phyloP scores from a whole-genome alignment of 75 land plant genomes.

The Picea sitchensis region DNA sequence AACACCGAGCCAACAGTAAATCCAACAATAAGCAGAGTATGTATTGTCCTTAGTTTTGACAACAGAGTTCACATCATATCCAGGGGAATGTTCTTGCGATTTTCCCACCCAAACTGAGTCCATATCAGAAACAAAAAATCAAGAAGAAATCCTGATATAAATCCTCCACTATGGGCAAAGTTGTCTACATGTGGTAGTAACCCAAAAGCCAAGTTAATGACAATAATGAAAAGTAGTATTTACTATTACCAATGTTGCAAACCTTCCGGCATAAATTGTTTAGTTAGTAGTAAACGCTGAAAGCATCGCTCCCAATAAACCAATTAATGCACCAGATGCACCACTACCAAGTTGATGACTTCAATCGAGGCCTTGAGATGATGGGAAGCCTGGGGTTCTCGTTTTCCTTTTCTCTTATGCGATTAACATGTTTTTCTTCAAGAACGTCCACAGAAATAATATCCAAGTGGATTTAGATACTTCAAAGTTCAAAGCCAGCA shows the following conservation, averaged over 20 bases:
- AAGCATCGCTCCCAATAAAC: slow-evolving; percentile 80
- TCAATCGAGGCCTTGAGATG: too few relatives aligned
- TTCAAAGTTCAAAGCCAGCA: too few relatives aligned
- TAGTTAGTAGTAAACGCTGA: slow-evolving; percentile 92
- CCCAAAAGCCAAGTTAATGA: slow-evolving; percentile 77
- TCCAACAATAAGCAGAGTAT: slow-evolving; percentile 60
- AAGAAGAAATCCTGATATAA: slow-evolving; percentile 76
- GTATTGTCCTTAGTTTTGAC: slow-evolving; percentile 49
- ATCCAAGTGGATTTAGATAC: too few relatives aligned
- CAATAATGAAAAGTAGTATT: slow-evolving; percentile 62
- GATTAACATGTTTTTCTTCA: too few relatives aligned
- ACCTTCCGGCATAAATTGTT: slow-evolving; percentile 80
- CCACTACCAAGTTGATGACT: slow-evolving; percentile 36
- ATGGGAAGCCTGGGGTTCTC: too few relatives aligned
- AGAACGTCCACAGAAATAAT: too few relatives aligned
- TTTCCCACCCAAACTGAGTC: slow-evolving; percentile 80
- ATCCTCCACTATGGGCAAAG: slow-evolving; percentile 97
- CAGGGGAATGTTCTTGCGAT: slow-evolving; percentile 28
- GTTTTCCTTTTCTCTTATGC: too few relatives aligned
- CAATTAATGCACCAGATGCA: slow-evolving; percentile 95
- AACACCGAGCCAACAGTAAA: slow-evolving; percentile 46
- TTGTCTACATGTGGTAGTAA: slow-evolving; percentile 84
- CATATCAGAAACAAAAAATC: slow-evolving; percentile 84
- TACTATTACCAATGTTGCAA: slow-evolving; percentile 60
- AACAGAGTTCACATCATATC: slow-evolving; percentile 12